Evolutionary conservation across 2,329 filamentous ascomycete genomes (phyloP).

Genomic region (Sarocladiaceae sp.): DNA sequence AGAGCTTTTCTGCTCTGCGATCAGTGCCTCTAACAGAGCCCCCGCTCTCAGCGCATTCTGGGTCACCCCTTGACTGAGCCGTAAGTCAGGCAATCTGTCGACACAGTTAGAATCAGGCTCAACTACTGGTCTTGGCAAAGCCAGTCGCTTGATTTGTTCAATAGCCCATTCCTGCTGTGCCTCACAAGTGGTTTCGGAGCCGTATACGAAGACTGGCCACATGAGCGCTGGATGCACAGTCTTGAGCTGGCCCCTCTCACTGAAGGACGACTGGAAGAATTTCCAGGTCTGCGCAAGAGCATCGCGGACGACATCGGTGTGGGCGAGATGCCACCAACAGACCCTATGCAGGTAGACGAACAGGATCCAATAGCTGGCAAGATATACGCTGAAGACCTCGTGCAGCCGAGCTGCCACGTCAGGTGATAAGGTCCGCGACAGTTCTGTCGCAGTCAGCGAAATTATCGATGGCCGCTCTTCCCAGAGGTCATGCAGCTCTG

Average conservation of each 20-base stretch:
- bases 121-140: slow-evolving; percentile 6
- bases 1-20: slow-evolving; percentile 9
- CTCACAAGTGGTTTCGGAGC: slow-evolving; percentile 4
- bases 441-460: slow-evolving; percentile 6
- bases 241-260: slow-evolving; percentile 7
- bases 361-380: slow-evolving; percentile 12
- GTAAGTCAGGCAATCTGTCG: slow-evolving; percentile 9
- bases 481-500: slow-evolving; percentile 11
- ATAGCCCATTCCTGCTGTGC: slow-evolving; percentile 9
- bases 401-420: slow-evolving; percentile 12
- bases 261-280: slow-evolving; percentile 8
- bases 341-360: slow-evolving; percentile 13
- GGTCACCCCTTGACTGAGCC: slow-evolving; percentile 8
- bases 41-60: slow-evolving; percentile 9
- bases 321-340: slow-evolving; percentile 11
- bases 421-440: background rate
- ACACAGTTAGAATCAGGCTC: slow-evolving; percentile 4
- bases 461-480: slow-evolving; percentile 9
- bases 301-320: slow-evolving; percentile 9
- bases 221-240: slow-evolving; percentile 11
- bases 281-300: slow-evolving; percentile 11
- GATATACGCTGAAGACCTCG: slow-evolving; percentile 11
- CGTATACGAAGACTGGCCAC: slow-evolving; percentile 12
- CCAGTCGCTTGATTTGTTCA: slow-evolving; percentile 9
- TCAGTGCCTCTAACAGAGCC: slow-evolving; percentile 9